These are phyloP conservation scores for Candida sphagnicola DNA, from an alignment of 805 yeast genomes.

Conservation along the genomic window DNA sequence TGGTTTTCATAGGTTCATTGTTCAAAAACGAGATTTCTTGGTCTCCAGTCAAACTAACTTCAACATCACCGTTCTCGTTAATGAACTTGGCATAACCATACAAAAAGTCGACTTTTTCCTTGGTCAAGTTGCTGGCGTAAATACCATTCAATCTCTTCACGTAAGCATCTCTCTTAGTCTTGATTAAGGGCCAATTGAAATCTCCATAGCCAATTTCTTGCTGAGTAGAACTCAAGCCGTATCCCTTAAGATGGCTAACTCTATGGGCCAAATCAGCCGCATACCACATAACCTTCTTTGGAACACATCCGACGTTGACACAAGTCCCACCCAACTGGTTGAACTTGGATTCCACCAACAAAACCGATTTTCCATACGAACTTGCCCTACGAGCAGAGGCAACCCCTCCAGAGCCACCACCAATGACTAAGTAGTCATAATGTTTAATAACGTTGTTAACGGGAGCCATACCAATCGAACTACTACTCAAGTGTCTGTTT, in stretches of 20 bases:
- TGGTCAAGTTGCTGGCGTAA: constrained; percentile 79
- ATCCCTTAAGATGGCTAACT: constrained; percentile 69
- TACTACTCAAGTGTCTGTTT: constrained; percentile 23
- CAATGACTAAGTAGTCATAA: constrained; percentile 90
- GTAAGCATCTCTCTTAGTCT: constrained; percentile 90
- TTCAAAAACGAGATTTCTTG: constrained; percentile 35
- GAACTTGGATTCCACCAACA: constrained; percentile 73
- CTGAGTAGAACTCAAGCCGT: constrained; percentile 66
- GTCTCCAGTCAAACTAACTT: constrained; percentile 53
- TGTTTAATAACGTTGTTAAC: constrained; percentile 41
- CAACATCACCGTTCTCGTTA: constrained; percentile 62
- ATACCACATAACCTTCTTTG: constrained; percentile 98
- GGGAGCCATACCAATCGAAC: constrained; percentile 49
- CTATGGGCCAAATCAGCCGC: constrained; percentile 86
- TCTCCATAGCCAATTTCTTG: constrained; percentile 45
- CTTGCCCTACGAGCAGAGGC: constrained; percentile 99
- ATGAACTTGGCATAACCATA: constrained; percentile 84
- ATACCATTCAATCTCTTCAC: constrained; percentile 85
- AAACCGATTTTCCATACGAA: constrained; percentile 81
- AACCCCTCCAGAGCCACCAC: constrained; percentile 99
- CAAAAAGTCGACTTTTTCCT: constrained; percentile 83
- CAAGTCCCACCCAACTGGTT: constrained; percentile 89
- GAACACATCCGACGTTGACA: constrained; percentile 99
- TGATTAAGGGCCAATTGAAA: constrained; percentile 81
- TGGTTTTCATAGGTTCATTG: constrained; percentile 29